These are phyloP conservation scores for Rhododendron vialii DNA, from an alignment of 148 eudicot species.

Conservation along the genomic window DNA sequence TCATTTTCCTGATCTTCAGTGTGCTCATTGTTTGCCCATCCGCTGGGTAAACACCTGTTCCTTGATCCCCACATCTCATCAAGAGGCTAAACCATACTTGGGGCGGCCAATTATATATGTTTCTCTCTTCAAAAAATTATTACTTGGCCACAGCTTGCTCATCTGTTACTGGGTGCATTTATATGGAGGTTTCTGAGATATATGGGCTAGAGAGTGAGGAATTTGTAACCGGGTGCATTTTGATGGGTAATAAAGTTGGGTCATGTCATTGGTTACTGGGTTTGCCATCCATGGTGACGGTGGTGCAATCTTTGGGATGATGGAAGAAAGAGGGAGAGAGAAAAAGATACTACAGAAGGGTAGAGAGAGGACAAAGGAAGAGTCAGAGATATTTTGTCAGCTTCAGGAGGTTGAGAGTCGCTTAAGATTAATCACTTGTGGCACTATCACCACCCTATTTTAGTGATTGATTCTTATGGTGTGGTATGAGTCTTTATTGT, in stretches of 20 bases:
- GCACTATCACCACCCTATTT: not conserved
- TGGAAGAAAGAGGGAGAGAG: not conserved
- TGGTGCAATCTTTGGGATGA: not conserved
- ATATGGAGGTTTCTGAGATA: not conserved
- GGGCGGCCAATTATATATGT: not conserved
- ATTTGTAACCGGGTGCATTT: not conserved
- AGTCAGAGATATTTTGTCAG: not conserved
- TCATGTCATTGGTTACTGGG: not conserved
- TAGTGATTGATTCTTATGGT: not conserved
- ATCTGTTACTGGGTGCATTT: no score
- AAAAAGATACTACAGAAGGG: not conserved
- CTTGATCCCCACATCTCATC: not conserved
- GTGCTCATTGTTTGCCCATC: not conserved
- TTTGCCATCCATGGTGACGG: not conserved
- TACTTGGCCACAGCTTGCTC: not conserved
- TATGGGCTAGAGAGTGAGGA: not conserved
- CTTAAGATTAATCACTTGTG: not conserved
- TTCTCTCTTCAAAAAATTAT: not conserved
- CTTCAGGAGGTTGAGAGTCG: not conserved
- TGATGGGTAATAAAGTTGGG: not conserved
- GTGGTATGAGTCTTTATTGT: not conserved
- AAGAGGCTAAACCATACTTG: not conserved
- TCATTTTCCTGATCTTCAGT: not conserved
- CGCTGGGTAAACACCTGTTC: no score
- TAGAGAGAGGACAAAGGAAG: not conserved